Conservation (phyloP, 2,329 filamentous ascomycete genomes). For the Fusarium floridanum region DNA sequence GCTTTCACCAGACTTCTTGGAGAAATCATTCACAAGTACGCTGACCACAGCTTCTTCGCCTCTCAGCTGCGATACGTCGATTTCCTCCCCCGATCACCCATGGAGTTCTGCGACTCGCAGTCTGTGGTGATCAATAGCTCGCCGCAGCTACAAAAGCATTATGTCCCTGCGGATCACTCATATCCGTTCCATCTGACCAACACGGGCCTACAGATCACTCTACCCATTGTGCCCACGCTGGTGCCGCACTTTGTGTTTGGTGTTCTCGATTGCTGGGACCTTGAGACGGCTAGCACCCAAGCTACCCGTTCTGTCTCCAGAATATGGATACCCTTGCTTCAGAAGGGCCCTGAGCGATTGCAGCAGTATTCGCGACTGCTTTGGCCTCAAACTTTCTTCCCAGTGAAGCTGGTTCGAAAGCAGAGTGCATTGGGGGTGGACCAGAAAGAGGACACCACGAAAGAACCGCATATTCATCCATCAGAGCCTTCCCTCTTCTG, state of each 20-base stretch:
- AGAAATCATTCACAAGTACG: neutral
- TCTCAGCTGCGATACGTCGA: neutral
- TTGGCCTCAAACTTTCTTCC: neutral
- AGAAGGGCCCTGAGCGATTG: neutral
- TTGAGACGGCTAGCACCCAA: neutral
- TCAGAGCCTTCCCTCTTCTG: neutral
- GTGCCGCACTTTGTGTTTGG: neutral
- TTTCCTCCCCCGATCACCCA: neutral
- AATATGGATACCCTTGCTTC: neutral
- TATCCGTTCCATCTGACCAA: neutral
- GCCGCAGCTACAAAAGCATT: neutral
- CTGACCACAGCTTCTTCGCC: neutral
- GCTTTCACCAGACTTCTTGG: neutral
- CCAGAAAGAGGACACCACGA: rapidly evolving
- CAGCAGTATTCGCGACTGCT: neutral
- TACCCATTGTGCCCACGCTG: neutral
- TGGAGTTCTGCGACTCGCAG: neutral
- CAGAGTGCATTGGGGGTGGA: neutral
- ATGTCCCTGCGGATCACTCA: rapidly evolving
- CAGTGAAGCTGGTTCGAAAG: neutral
- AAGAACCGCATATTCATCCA: rapidly evolving
- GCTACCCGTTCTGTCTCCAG: neutral
- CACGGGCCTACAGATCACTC: neutral
- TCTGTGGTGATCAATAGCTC: neutral
- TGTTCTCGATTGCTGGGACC: neutral